Evolutionary conservation across 805 yeast species (phyloP).

Genomic region (Yamadazyma philogaea): DNA sequence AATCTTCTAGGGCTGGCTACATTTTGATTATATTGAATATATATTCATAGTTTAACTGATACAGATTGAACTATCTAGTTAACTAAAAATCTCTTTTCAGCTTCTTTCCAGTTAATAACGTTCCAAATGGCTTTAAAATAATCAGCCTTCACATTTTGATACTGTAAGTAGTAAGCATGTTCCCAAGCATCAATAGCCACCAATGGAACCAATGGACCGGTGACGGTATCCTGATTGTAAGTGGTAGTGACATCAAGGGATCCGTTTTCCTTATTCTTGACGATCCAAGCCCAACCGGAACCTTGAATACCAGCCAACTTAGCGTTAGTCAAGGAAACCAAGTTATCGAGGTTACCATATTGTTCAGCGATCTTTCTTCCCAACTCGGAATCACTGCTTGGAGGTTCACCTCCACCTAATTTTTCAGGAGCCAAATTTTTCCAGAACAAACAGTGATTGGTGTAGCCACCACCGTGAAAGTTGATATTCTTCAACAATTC

Average conservation of each 20-base stretch:
- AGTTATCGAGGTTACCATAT: constrained; percentile 44
- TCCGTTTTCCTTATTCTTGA: constrained; percentile 44
- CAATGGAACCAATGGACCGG: constrained; percentile 42
- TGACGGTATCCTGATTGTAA: constrained; percentile 47
- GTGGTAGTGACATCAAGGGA: constrained; percentile 46
- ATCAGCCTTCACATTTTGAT: constrained; percentile 49
- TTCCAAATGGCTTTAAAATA: constrained; percentile 51
- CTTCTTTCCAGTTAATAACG: constrained; percentile 50
- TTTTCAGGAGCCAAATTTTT: constrained; percentile 45
- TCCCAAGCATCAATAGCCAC: constrained; percentile 56
- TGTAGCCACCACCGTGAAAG: constrained; percentile 52
- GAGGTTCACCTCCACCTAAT: constrained; percentile 58
- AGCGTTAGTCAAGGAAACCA: constrained; percentile 39
- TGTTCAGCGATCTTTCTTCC: constrained; percentile 38
- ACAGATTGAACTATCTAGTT: constrained; percentile 8
- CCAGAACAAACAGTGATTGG: constrained; percentile 51
- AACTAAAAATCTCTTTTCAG: constrained; percentile 41
- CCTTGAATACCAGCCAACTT: constrained; percentile 51
- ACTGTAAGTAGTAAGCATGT: constrained; percentile 52
- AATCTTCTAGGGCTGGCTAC: constrained; percentile 72
- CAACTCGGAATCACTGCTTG: constrained; percentile 41
- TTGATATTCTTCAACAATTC: constrained; percentile 45
- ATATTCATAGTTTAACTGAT: background rate
- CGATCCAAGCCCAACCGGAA: constrained; percentile 53
- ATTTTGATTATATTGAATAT: constrained; percentile 28